Base-by-base conservation (phyloP, 768 basidiomycete genomes). In the Kwoniella mangroviensis region DNA sequence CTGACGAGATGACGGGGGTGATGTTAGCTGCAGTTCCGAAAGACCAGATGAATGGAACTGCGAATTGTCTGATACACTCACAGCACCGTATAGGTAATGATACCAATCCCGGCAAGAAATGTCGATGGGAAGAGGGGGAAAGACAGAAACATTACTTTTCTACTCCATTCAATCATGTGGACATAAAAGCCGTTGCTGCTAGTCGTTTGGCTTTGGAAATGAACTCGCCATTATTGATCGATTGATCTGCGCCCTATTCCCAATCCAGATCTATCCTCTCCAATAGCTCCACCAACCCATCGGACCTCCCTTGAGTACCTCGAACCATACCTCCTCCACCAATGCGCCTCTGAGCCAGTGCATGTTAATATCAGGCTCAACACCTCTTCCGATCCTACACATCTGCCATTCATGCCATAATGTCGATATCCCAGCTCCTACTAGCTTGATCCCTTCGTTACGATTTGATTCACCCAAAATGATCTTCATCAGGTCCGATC, bases 341-440 rank as follows among this genome's bases (percentile, higher is more conserved):
- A 75, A 11, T 12, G 75, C 15, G 10, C 70, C 75, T 12, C 66
- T 73, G 24, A 75, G 15, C 79, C 79, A 80, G 22, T 65, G 56
- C 75, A 80, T 77, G 21, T 59, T 45, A 42, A 58, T n/a, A 70
- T 78, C 75, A 28, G 79, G 73, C 45, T 80, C 71, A 10, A 71
- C 51, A 0, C 79, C 75, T 45, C 79, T 60, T 17, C 68, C 75
- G 10, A 80, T 68, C 34, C 77, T 65, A 41, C 65, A 69, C 51
- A 78, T 58, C 64, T 80, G 79, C 79, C 79, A 80, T 71, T 80
- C 79, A 53, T 80, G 79, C 79, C 79, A 80, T 34, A 77, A 64
- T 2, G 79, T 80, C 4, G 77, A 75, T 1, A 80, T 65, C 9
- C 77, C 77, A 19, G 79, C 79, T 21, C 79, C 79, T 7, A 78